Percentiles rank a stretch among this genome's conserved stretches.
Conservation (phyloP, 2,329 filamentous ascomycete species). For the Alternaria brassicae region DNA sequence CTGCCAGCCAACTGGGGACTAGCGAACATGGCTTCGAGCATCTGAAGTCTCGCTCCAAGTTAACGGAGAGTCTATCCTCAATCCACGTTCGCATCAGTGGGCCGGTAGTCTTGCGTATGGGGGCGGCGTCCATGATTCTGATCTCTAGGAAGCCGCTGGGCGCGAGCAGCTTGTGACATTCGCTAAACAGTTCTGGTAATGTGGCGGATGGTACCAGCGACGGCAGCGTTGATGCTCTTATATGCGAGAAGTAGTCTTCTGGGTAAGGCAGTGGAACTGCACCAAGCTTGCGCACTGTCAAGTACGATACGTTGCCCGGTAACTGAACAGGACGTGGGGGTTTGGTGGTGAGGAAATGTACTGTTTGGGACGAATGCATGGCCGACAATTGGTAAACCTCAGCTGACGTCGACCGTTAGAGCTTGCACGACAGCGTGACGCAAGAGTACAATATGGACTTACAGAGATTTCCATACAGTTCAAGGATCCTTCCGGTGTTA, state of each 20-base stretch:
- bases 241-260: slow-evolving; percentile 44
- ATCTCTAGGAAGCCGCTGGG: slow-evolving; percentile 65
- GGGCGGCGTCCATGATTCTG: slow-evolving; percentile 68
- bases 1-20: slow-evolving; percentile 66
- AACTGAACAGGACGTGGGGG: slow-evolving; percentile 45
- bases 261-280: slow-evolving; percentile 60
- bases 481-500: slow-evolving; percentile 46
- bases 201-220: slow-evolving; percentile 64
- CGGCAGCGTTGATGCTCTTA: slow-evolving; percentile 60
- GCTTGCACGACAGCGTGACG: slow-evolving; percentile 27
- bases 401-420: slow-evolving; percentile 44
- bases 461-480: slow-evolving; percentile 52
- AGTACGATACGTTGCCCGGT: slow-evolving; percentile 39
- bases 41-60: slow-evolving; percentile 65
- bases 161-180: slow-evolving; percentile 64
- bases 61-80: slow-evolving; percentile 65
- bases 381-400: slow-evolving; percentile 57
- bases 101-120: slow-evolving; percentile 63
- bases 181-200: slow-evolving; percentile 63
- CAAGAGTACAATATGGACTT: slow-evolving; percentile 31
- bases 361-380: slow-evolving; percentile 48
- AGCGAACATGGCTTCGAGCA: slow-evolving; percentile 66
- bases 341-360: slow-evolving; percentile 48
- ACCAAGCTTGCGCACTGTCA: slow-evolving; percentile 44
- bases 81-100: slow-evolving; percentile 67